Evolutionary conservation across 352 stramenopile genomes (phyloP).

Genomic region (Phytophthora pistaciae): DNA sequence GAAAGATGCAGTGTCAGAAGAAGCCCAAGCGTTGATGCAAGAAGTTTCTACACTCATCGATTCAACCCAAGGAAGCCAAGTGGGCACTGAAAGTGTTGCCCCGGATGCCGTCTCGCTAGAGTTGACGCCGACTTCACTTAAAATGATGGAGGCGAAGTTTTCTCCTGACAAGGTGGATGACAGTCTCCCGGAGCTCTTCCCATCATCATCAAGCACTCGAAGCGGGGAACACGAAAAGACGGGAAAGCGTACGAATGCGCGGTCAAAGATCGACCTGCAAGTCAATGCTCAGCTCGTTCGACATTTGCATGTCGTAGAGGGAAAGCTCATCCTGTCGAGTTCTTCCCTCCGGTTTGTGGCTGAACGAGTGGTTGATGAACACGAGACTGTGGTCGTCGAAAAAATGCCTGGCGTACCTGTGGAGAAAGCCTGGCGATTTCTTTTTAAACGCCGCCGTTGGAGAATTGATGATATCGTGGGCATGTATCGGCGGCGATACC

Average conservation of each 20-base stretch:
- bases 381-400: conserved; percentile 69
- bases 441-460: conserved; percentile 80
- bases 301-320: conserved; percentile 80
- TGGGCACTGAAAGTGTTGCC: conserved; percentile 13
- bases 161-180: conserved; percentile 21
- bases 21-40: conserved; percentile 69
- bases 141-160: conserved; percentile 41
- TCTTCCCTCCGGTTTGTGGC: conserved; percentile 68
- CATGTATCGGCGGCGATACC: conserved; percentile 79
- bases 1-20: conserved; percentile 72
- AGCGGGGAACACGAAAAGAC: conserved; percentile 12
- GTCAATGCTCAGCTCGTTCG: conserved; percentile 77
- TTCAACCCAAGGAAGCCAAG: conserved; percentile 10
- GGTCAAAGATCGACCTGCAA: conserved; percentile 40
- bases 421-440: conserved; percentile 63
- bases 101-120: conserved; percentile 18
- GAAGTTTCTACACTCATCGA: conserved; percentile 76
- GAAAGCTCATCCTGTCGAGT: conserved; percentile 64
- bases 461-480: conserved; percentile 77
- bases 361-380: conserved; percentile 78
- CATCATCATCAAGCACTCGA: conserved; percentile 18
- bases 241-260: conserved; percentile 19
- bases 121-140: conserved; percentile 33
- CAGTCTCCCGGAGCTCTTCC: conserved; percentile 27
- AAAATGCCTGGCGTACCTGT: conserved; percentile 49